Base-by-base conservation (phyloP, 2,329 filamentous ascomycete genomes). In the Cadophora luteo-olivacea region DNA sequence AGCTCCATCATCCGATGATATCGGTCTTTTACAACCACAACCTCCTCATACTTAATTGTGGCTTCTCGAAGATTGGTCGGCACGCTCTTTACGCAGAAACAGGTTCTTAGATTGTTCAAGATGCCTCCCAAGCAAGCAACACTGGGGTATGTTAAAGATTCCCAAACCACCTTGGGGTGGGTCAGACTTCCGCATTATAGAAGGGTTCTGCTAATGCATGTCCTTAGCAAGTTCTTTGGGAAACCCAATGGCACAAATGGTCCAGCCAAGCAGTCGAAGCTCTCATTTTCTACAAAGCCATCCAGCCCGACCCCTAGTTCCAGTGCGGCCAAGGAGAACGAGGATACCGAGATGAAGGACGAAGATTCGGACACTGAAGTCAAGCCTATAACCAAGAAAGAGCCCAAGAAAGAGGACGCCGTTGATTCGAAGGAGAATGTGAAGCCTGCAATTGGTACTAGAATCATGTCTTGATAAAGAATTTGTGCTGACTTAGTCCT, bases 61-160 rank as follows among this genome's bases (percentile, higher is more conserved):
- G 77, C 77, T 76, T 76, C 75, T 65, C 67, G 65, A 68, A 69
- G 62, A 45, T 12, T 76, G 29, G 12, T 73, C 22, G 48, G 48
- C 19, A 61, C 57, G 25, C 71, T 54, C 65, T 71, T 55, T 61
- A 67, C 72, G 54, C 70, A 72, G 55, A 75, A 38, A 16, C 60
- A 67, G 51, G 48, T 72, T 51, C 22, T 69, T 52, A 70, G 66
- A 70, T 36, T 69, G 48, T 72, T 74, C 69, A 75, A 54, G 57
- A 79, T 79, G 77, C 72, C 77, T 72, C 75, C 77, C 25, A 78
- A 77, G 61, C 93, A 97, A 82, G 89, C 92, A 76, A 97, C 92
- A 70, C 82, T 97, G 80, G 92, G 92, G 94, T 97, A 96, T 82
- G 93, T 95, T 71, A 90, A 88, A 81, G 82, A 89, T 76, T 85